Evolutionary conservation across 306 rosid species (phyloP), one percentile per base, ranked within the genome.

Genomic region (Purshia tridentata): DNA sequence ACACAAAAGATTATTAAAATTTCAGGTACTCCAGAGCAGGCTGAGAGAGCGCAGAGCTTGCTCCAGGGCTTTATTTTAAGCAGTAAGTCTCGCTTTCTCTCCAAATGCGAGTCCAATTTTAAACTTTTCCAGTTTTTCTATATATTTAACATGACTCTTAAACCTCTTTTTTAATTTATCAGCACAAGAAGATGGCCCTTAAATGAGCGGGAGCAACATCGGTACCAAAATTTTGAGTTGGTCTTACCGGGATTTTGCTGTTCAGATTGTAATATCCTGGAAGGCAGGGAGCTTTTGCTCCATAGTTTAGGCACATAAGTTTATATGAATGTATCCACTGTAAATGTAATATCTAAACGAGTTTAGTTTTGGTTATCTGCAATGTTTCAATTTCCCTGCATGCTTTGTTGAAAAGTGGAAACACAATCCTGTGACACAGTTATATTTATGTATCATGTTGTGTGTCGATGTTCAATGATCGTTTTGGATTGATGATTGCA

Each of bases 101-200:
- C 19, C 3, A 42, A 44, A 9, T 40, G 49, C 35, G 2, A 29
- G 35, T 29, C 35, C 35, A 29, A 29, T 29, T 29, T 29, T 29
- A 2, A 6, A 7, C 29, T 14, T 9, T 16, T 12, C 37, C 16
- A 1, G 39, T 35, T 50, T 35, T n/a, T 69, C 50, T 4, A 0
- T 8, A 14, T 29, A 54, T 7, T 47, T 5, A 29, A 29, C 35
- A 29, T 29, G 35, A 70, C 53, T 51, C 55, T 51, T 62, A 13
- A 35, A 16, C 61, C 58, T 42, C 59, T 6, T 20, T 62, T 81
- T 49, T 49, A 39, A 54, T 47, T 76, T 76, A 75, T 64, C 96
- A 91, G 99, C 95, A n/a, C 99, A 90, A 92, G 99, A 94, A 83
- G 99, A 95, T 8, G 97, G 88, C 45, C 97, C 96, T 57, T 95